These are phyloP conservation scores for Globisporangium middletonii DNA, from an alignment of 352 stramenopile genomes.

Conservation along the genomic window DNA sequence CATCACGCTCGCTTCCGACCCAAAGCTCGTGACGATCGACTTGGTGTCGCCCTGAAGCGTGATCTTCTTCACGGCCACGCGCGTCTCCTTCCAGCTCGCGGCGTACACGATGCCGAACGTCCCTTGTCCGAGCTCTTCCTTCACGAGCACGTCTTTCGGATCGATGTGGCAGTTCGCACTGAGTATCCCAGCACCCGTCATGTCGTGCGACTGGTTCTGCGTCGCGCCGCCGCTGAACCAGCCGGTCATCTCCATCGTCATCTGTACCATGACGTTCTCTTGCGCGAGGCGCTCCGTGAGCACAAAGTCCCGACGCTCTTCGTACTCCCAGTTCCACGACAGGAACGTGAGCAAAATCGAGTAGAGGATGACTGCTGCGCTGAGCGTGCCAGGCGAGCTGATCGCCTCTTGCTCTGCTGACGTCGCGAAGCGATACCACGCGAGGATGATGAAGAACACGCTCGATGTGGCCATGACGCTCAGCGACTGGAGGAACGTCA, in stretches of 20 bases:
- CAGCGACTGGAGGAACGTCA: constrained; percentile 68
- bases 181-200: constrained; percentile 41
- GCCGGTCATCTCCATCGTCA: constrained; percentile 86
- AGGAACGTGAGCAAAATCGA: constrained; percentile 77
- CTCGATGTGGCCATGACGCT: constrained; percentile 49
- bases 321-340: constrained; percentile 86
- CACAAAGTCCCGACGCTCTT: constrained; percentile 82
- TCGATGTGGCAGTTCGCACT: constrained; percentile 84
- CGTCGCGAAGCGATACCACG: constrained; percentile 52
- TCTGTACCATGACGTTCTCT: constrained; percentile 84
- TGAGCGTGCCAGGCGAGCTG: constrained; percentile 64
- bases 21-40: constrained; percentile 78
- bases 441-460: constrained; percentile 72
- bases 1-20: constrained; percentile 79
- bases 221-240: constrained; percentile 79
- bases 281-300: constrained; percentile 75
- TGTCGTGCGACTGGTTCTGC: constrained; percentile 43
- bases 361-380: constrained; percentile 63
- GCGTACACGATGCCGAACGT: constrained; percentile 78
- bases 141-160: constrained; percentile 72
- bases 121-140: constrained; percentile 70
- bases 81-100: constrained; percentile 75
- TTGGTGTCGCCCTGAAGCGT: constrained; percentile 72
- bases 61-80: constrained; percentile 84
- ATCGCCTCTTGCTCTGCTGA: constrained; percentile 26